Base-by-base conservation (phyloP, 306 rosid genomes). In the Datisca glomerata region DNA sequence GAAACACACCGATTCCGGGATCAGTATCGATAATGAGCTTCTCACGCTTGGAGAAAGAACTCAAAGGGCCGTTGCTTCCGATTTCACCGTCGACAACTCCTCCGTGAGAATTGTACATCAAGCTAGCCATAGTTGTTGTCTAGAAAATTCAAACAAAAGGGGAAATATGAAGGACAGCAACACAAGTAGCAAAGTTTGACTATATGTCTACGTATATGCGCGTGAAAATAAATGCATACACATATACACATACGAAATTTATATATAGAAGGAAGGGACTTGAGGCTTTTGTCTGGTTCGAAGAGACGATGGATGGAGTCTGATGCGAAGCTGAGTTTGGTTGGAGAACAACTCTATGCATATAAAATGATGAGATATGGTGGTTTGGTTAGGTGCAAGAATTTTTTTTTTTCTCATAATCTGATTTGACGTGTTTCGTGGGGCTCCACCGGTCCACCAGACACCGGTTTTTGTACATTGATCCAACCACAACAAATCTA, bases 11-110 rank as follows among this genome's bases (percentile, higher is more conserved):
- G 51, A 89, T 89, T 55, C 97, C 98, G 17, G 98, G 98, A 66
- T 89, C 98, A 22, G 98, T 89, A 45, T 89, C 98, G 41, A 89
- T 83, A 36, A 89, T 72, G 71, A 89, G 75, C 75, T 83, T 89
- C 32, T 74, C 68, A 15, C 60, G 72, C 39, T 49, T 44, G 19
- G 31, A 17, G 35, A 14, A 12, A 34, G 60, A 41, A 16, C 6
- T 59, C 33, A 17, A 18, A 35, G 42, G 41, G n/a, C 52, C 55
- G 21, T 51, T 45, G 46, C 8, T 17, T 31, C 31, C 7, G 2
- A 24, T n/a, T 14, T 23, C 49, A 24, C 53, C 48, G 28, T 61
- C 65, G 14, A 53, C 40, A 43, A 21, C 41, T 21, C 10, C 65
- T 19, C 45, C 80, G 42, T 66, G 12, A 29, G 41, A 47, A 48